Evolutionary conservation across 805 yeast genomes (phyloP), one percentile per base, ranked within the genome.

Genomic region (Gaillardinia entomophila): DNA sequence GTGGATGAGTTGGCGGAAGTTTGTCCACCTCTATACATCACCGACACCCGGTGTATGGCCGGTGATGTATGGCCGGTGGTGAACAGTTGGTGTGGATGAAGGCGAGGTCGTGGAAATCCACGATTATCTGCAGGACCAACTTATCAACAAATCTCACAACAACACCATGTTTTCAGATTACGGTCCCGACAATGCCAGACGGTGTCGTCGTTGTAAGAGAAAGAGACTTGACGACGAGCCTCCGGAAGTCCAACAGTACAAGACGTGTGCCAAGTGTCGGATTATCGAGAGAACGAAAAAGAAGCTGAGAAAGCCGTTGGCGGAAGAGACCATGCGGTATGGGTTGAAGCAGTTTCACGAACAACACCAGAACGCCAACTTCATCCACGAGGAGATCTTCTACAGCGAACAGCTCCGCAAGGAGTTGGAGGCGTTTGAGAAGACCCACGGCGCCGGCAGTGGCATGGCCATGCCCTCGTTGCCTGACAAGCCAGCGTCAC

Each of bases 181-280:
- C 10, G 22, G 22, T 19, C 6, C 10, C 32, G 44, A 38, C 31
- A 61, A 46, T 42, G 32, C 36, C 34, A 60, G 68, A 30, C 51
- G 68, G 23, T 73, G 79, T 46, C 75, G 79, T 48, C 71, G 79
- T 45, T 73, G 79, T 55, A 73, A 73, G 46, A 54, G 77, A 32
- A 68, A 71, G 63, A 62, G 79, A 55, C 62, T 71, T 41, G 70
- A 66, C 38, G 73, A 72, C 38, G 79, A 73, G 51, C 73, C 74
- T 16, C 71, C 75, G 2, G 77, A 73, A 40, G 77, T 73, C 26
- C 60, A 67, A 42, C 75, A 71, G 46, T 73, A 72, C 49, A 73
- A 73, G 40, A 73, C 79, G 3, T 73, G 79, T 53, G 75, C 73
- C 46, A 72, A 75, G 40, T 73, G 79, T 46, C 63, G 79, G 36